Percentiles rank a stretch among this genome's conserved stretches.
These are phyloP conservation scores for Zizania latifolia DNA, from an alignment of 176 grass and related monocot genomes.

Conservation along the genomic window DNA sequence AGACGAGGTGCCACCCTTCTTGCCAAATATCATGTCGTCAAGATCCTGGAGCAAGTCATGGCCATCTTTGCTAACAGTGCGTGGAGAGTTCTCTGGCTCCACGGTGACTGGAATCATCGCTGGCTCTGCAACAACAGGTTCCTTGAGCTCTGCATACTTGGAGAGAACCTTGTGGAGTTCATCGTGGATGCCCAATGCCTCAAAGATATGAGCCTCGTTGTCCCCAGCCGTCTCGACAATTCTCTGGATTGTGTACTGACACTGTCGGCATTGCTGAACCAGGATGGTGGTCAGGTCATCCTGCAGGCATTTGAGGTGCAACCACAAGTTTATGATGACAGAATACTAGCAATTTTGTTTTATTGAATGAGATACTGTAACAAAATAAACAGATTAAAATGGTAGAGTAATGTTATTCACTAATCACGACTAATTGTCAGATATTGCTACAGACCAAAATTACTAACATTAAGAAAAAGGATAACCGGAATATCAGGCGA, in stretches of 20 bases:
- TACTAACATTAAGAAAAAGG: background rate
- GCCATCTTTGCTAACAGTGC: constrained; percentile 22
- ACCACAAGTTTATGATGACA: background rate
- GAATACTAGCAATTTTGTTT: background rate
- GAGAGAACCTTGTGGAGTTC: constrained; percentile 71
- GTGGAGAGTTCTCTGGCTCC: constrained; percentile 62
- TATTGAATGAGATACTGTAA: background rate
- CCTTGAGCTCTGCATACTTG: constrained; percentile 78
- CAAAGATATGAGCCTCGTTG: constrained; percentile 63
- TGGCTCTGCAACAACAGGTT: constrained; percentile 44
- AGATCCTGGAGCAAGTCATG: constrained; percentile 54
- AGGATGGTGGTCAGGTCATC: constrained; percentile 82
- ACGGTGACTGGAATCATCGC: constrained; percentile 72
- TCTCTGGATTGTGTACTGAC: constrained; percentile 65
- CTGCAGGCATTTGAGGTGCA: constrained; percentile 36
- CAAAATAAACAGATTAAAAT: background rate
- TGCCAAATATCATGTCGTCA: constrained; percentile 59
- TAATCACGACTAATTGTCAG: background rate
- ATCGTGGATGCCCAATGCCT: constrained; percentile 79
- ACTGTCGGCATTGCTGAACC: constrained; percentile 78
- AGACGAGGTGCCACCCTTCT: constrained; percentile 36
- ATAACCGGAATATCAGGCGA: background rate
- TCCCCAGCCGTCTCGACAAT: constrained; percentile 68
- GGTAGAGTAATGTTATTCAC: background rate
- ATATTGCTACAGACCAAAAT: background rate